Conservation (phyloP, 345 rosid genomes). For the Sapria himalayana region DNA sequence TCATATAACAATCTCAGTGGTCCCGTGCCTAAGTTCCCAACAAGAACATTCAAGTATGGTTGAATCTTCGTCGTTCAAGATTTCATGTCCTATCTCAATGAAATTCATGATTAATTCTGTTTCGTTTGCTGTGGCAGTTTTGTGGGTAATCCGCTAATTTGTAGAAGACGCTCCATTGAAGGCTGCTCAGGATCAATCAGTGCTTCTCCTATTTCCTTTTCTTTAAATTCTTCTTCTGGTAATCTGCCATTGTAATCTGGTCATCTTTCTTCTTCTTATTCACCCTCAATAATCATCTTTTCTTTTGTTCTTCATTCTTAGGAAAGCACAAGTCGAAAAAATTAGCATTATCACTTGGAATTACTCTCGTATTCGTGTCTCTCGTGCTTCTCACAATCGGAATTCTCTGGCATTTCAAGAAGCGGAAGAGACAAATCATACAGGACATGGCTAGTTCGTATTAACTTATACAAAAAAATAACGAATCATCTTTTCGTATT, state of each 20-base stretch:
- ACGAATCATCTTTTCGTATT: background rate
- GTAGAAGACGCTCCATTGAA: conserved; percentile 31
- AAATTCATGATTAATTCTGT: background rate
- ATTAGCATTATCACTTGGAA: conserved; percentile 51
- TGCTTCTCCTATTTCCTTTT: conserved; percentile 27
- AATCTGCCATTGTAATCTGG: no score
- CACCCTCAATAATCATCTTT: background rate
- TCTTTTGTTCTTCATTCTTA: conserved; percentile 2
- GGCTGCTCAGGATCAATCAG: conserved; percentile 45
- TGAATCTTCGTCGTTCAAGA: background rate
- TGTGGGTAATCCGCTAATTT: conserved; percentile 63
- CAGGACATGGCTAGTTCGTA: conserved; percentile 36
- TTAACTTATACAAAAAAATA: background rate
- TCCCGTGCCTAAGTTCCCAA: conserved; percentile 53
- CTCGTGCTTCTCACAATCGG: conserved; percentile 28
- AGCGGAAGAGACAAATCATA: conserved; percentile 17
- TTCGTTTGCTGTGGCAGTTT: conserved; percentile 19
- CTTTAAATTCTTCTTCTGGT: conserved; percentile 39
- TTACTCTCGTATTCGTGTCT: conserved; percentile 31
- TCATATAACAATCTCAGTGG: conserved; percentile 90
- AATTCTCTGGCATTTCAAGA: conserved; percentile 35
- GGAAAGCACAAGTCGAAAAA: conserved; percentile 38
- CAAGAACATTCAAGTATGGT: conserved; percentile 61
- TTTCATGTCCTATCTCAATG: background rate
- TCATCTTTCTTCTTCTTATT: background rate